Evolutionary conservation across 306 rosid species (phyloP), one percentile per base, ranked within the genome.

Genomic region (Leucaena leucocephala): DNA sequence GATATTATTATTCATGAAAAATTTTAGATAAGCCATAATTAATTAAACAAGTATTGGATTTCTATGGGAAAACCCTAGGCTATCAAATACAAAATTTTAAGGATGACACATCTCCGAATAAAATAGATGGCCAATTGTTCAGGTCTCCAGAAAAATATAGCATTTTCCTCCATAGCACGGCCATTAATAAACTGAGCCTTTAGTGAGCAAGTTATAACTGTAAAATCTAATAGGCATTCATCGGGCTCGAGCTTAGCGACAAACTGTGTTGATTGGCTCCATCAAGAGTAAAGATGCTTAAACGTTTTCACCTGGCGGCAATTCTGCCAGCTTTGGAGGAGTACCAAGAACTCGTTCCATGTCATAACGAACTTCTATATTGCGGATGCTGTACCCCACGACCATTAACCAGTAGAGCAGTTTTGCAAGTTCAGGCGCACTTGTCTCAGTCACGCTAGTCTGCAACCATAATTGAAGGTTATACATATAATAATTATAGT

Each of bases 361-460:
- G 78, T 95, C 98, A 70, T 82, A 89, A 22, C 98, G 98, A 87
- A 95, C 97, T 87, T 95, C 99, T 35, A 95, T 93, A 83, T 93
- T 91, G 76, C 99, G 97, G 67, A 95, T 79, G 88, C 99, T 86
- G 86, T 95, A 95, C 38, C 97, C 98, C 0, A 95, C 99, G 74
- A 95, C 97, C 98, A 95, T 95, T 76, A 95, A 84, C 99, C 99
- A 93, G 79, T 84, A 95, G 46, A 95, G 88, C 84, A 95, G 90
- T 79, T 93, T 95, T 4, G 90, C 98, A 45, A 95, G 93, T 84
- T 95, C 99, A 3, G 96, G 82, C 43, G 98, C 94, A 58, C 88
- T 90, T 6, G 97, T 85, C 88, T 91, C 95, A 0, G 90, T 87
- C 76, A 88, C 86, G 52, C 88, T 90, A 22, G 98, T 90, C 99